Evolutionary conservation across 805 yeast species (phyloP).

Genomic region (Ogataea nonfermentans): DNA sequence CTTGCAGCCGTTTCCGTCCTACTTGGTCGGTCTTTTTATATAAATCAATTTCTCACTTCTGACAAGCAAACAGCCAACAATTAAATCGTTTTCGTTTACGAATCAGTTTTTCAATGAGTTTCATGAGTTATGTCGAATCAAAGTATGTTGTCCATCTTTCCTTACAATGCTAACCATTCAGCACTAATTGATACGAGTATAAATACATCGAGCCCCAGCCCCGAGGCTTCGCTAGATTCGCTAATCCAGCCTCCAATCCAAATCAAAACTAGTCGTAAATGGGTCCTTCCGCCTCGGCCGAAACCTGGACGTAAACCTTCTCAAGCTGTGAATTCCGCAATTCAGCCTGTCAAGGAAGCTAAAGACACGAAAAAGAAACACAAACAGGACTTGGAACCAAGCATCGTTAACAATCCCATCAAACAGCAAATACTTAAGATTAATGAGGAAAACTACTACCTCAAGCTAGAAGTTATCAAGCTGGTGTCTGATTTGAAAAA

Average conservation of each 20-base stretch:
- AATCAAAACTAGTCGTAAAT: conserved; percentile 66
- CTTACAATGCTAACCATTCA: conserved; percentile 1
- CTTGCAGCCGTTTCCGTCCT: conserved; percentile 12
- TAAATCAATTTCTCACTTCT: no score
- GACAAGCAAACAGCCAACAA: no score
- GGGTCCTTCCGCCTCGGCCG: conserved; percentile 86
- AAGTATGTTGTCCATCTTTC: conserved; percentile 4
- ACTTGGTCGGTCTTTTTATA: not conserved
- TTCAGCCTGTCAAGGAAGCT: conserved; percentile 6
- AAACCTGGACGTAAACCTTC: conserved; percentile 64
- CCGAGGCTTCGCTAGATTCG: conserved; percentile 13
- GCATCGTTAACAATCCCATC: conserved; percentile 32
- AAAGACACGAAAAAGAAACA: conserved; percentile 15
- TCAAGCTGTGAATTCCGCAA: conserved; percentile 8
- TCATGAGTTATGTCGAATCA: conserved; percentile 10
- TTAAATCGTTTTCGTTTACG: not conserved
- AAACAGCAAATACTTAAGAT: conserved; percentile 41
- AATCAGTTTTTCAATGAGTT: conserved; percentile 6
- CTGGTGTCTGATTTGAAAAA: conserved; percentile 43
- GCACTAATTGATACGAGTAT: conserved; percentile 10
- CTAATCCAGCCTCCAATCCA: conserved; percentile 22
- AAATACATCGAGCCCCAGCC: conserved; percentile 13
- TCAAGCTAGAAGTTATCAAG: conserved; percentile 44
- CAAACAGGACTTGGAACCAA: conserved; percentile 12
- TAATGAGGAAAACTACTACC: conserved; percentile 43